Conservation (phyloP, 2,329 filamentous ascomycete species). For the Phialophora verrucosa region DNA sequence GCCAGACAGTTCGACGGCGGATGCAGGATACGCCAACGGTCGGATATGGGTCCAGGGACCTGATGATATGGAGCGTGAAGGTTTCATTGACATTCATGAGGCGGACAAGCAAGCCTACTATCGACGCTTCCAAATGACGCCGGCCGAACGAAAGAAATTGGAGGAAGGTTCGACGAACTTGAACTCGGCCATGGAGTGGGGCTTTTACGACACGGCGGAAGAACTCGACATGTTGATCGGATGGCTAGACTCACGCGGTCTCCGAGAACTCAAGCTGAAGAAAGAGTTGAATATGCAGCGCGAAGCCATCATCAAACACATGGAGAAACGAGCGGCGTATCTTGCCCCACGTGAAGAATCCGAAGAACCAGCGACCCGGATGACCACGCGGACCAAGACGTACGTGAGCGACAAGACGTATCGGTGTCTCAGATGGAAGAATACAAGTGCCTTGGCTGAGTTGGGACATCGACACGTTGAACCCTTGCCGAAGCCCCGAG, state of each 20-base stretch:
- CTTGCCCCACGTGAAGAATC: constrained; percentile 58
- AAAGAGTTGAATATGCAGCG: constrained; percentile 83
- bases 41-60: constrained; percentile 97
- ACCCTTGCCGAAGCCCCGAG: constrained; percentile 54
- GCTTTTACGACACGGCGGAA: constrained; percentile 82
- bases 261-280: constrained; percentile 82
- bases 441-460: constrained; percentile 64
- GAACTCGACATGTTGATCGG: constrained; percentile 77
- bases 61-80: constrained; percentile 82
- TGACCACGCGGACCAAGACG: constrained; percentile 68
- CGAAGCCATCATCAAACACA: constrained; percentile 76
- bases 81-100: constrained; percentile 78
- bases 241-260: constrained; percentile 87
- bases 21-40: constrained; percentile 89
- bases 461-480: constrained; percentile 67
- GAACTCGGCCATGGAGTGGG: constrained; percentile 81
- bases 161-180: constrained; percentile 87
- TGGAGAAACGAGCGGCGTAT: constrained; percentile 79
- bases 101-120: constrained; percentile 77
- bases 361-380: constrained; percentile 57
- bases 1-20: constrained; percentile 83
- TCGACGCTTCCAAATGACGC: constrained; percentile 77
- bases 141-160: constrained; percentile 79
- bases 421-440: constrained; percentile 70
- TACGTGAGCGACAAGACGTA: constrained; percentile 61